A percentile compares a stretch with the other conserved stretches of the same genome.
Conservation (phyloP, 441 rosid species). For the Corymbia calophylla region DNA sequence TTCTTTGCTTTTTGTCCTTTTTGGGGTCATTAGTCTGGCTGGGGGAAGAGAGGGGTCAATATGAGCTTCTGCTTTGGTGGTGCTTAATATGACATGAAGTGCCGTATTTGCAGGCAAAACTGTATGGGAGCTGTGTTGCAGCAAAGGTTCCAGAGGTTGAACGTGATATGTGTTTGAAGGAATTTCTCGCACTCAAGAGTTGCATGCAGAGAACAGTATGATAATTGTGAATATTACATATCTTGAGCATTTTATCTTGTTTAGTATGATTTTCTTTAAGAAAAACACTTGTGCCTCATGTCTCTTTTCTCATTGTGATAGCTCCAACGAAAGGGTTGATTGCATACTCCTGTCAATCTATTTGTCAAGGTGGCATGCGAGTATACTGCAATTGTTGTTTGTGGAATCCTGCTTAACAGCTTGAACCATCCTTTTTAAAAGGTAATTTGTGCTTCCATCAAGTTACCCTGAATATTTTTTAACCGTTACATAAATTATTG, state of each 20-base stretch:
- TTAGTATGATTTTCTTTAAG: constrained; percentile 4
- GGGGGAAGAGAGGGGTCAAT: background rate
- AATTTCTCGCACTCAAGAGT: constrained; percentile 65
- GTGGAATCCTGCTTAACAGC: background rate
- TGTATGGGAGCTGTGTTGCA: constrained; percentile 79
- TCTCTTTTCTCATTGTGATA: constrained; percentile 16
- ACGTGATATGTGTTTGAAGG: constrained; percentile 71
- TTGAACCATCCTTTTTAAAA: background rate
- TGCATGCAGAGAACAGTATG: constrained; percentile 92
- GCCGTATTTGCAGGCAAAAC: constrained; percentile 52
- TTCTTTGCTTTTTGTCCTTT: background rate
- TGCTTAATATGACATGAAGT: background rate
- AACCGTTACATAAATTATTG: background rate
- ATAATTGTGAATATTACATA: background rate
- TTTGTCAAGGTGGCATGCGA: background rate
- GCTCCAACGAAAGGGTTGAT: constrained; percentile 60
- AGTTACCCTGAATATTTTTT: background rate
- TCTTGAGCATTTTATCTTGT: background rate
- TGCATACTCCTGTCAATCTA: background rate
- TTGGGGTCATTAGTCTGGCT: background rate
- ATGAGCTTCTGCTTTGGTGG: background rate
- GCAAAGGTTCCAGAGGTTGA: constrained; percentile 82
- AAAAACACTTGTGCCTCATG: background rate
- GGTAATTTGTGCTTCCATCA: background rate
- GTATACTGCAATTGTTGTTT: background rate